These are phyloP conservation scores for Aurifilum marmelostoma DNA, from an alignment of 2,329 filamentous ascomycete genomes.

Conservation along the genomic window DNA sequence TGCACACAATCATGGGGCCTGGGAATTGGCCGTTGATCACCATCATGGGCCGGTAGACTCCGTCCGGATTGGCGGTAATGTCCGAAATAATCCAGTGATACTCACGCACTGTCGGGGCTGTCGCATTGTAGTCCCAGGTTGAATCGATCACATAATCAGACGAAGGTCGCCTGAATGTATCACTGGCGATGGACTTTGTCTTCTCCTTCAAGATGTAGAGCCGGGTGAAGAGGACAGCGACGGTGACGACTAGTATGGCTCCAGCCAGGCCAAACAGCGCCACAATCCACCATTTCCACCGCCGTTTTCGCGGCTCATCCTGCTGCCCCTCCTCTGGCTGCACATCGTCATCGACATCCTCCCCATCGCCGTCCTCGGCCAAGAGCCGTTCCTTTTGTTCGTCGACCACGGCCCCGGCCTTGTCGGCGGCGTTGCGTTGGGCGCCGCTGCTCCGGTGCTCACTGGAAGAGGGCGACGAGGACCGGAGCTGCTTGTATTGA, in stretches of 20 bases:
- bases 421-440: constrained; percentile 23
- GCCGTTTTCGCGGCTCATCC: background rate
- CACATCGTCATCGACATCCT: constrained; percentile 11
- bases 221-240: constrained; percentile 11
- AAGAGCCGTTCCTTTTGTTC: constrained; percentile 30
- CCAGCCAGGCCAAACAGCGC: constrained; percentile 21
- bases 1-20: constrained; percentile 71
- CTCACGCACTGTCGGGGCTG: constrained; percentile 52
- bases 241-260: constrained; percentile 4
- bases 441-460: constrained; percentile 13
- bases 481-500: constrained; percentile 31
- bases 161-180: constrained; percentile 34
- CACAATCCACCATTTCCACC: constrained; percentile 23
- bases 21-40: constrained; percentile 78
- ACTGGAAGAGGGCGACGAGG: constrained; percentile 28
- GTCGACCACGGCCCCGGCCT: constrained; percentile 16
- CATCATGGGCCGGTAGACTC: constrained; percentile 60
- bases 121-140: constrained; percentile 57
- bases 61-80: constrained; percentile 63
- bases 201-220: background rate
- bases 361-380: constrained; percentile 17
- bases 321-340: constrained; percentile 6
- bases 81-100: constrained; percentile 65
- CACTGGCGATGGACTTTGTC: background rate
- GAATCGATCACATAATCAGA: constrained; percentile 61